Evolutionary conservation across 495 filamentous ascomycete genomes (phyloP).

Genomic region (Neurospora pannonica): DNA sequence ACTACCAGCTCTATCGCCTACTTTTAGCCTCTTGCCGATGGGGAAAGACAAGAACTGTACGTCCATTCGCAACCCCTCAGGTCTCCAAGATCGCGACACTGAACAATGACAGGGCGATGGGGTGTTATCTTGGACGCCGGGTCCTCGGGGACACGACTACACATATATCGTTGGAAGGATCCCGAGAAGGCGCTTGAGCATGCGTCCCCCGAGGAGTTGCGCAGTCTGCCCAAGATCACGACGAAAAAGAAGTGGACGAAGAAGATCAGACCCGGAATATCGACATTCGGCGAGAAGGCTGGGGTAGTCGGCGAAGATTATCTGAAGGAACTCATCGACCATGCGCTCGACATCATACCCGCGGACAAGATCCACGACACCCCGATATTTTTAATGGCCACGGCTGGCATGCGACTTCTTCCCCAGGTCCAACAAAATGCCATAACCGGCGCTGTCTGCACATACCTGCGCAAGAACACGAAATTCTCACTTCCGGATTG

Average conservation of each 20-base stretch:
- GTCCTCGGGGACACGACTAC: conserved; percentile 75
- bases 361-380: conserved; percentile 68
- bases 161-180: conserved; percentile 89
- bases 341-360: conserved; percentile 78
- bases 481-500: conserved; percentile 86
- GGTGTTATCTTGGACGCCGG: conserved; percentile 56
- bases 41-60: conserved; percentile 15
- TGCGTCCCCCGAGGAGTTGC: conserved; percentile 50
- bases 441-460: conserved; percentile 70
- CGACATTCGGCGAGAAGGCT: conserved; percentile 73
- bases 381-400: conserved; percentile 89
- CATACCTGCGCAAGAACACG: conserved; percentile 69
- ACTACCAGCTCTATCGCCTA: background rate
- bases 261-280: conserved; percentile 88
- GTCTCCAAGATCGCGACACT: conserved; percentile 1
- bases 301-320: conserved; percentile 72
- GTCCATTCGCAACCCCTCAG: background rate
- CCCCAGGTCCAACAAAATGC: conserved; percentile 58
- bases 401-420: conserved; percentile 93
- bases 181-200: conserved; percentile 54
- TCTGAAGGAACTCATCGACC: conserved; percentile 66
- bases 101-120: conserved; percentile 37
- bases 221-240: conserved; percentile 64
- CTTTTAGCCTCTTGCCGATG: conserved; percentile 4
- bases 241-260: conserved; percentile 85